Percentiles rank a stretch among this genome's conserved stretches.
Conservation (phyloP, 768 basidiomycete species). For the Strobilomyces dryophilus region DNA sequence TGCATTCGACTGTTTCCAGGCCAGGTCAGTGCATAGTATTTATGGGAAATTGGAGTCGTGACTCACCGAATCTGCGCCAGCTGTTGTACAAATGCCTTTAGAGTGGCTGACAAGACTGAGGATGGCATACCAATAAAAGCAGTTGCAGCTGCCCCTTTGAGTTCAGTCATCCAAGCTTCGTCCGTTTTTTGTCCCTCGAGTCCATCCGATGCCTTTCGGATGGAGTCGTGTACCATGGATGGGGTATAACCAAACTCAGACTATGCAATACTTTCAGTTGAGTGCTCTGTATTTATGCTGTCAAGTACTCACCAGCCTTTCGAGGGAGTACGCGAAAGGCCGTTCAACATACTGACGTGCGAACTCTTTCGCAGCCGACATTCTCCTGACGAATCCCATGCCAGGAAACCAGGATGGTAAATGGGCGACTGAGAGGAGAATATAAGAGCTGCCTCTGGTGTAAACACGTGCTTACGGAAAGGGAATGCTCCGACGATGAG, state of each 20-base stretch:
- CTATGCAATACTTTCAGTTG: background rate
- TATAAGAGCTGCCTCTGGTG: background rate
- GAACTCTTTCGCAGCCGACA: background rate
- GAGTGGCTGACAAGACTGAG: background rate
- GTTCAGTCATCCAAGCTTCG: background rate
- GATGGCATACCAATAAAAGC: background rate
- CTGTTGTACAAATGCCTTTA: background rate
- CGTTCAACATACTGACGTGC: background rate
- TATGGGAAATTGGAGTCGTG: background rate
- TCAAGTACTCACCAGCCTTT: background rate
- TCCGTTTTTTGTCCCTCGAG: background rate
- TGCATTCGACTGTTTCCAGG: background rate
- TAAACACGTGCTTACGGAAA: background rate
- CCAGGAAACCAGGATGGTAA: background rate
- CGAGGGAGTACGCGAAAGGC: background rate
- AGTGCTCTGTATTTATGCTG: background rate
- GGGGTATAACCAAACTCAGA: background rate
- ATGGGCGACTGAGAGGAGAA: background rate
- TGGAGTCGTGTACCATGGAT: background rate
- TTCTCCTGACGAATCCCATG: background rate
- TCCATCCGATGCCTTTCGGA: background rate
- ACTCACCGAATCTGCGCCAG: background rate
- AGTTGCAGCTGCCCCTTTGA: background rate
- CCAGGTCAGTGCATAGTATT: too few relatives aligned
- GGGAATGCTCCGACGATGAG: background rate